Conservation (phyloP, 257 asterid genomes). For the Avicennia marina region DNA sequence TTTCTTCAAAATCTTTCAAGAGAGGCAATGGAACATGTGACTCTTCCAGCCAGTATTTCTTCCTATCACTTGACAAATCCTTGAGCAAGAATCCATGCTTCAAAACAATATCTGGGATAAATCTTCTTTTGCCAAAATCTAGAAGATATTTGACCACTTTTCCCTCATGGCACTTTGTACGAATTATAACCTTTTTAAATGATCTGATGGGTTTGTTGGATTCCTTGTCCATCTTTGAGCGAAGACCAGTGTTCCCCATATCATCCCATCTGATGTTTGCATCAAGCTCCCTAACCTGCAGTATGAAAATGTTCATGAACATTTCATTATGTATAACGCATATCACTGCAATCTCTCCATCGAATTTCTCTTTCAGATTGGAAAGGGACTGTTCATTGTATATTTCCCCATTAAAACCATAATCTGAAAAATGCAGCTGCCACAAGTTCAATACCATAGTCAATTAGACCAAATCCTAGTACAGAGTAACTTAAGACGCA, state of each 20-base stretch:
- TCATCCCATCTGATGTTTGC: constrained; percentile 83
- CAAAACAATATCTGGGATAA: constrained; percentile 77
- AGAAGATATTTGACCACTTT: constrained; percentile 62
- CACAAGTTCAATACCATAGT: too few relatives aligned
- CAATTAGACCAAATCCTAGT: too few relatives aligned
- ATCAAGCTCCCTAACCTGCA: constrained; percentile 87
- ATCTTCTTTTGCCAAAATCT: constrained; percentile 93
- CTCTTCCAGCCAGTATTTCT: constrained; percentile 93
- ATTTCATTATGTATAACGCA: constrained; percentile 12
- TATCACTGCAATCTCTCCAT: constrained; percentile 1
- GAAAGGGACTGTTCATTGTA: too few relatives aligned
- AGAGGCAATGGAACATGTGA: constrained; percentile 78
- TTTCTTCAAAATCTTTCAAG: constrained; percentile 78
- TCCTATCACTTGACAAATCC: constrained; percentile 58
- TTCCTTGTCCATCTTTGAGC: constrained; percentile 49
- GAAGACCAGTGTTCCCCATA: constrained; percentile 48
- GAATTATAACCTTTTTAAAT: constrained; percentile 71
- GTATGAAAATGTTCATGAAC: constrained; percentile 18
- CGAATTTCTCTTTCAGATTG: constrained; percentile 4
- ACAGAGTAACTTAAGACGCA: too few relatives aligned
- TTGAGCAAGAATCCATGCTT: constrained; percentile 61
- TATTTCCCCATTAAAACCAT: too few relatives aligned
- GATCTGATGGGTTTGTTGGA: constrained; percentile 57
- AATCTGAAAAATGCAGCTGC: too few relatives aligned
- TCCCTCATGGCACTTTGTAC: constrained; percentile 71